Percentiles rank a stretch among this genome's conserved stretches.
These are phyloP conservation scores for Acmispon strigosus DNA, from an alignment of 306 rosid genomes.

Conservation along the genomic window DNA sequence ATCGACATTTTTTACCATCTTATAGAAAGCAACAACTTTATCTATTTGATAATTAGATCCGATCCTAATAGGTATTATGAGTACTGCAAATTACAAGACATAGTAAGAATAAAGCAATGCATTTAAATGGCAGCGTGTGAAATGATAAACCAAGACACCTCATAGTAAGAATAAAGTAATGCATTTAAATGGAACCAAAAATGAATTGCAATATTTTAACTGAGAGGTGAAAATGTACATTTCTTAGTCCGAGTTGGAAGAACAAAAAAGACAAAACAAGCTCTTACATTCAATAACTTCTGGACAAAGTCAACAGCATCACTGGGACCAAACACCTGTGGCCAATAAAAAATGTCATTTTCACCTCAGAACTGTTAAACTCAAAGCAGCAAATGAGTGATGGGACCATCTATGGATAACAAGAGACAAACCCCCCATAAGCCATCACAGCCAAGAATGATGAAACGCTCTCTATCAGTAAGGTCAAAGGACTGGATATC, in stretches of 20 bases:
- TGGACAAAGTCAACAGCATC: conserved; percentile 89
- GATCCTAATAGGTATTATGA: background rate
- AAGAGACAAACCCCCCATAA: conserved; percentile 77
- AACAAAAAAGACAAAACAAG: conserved; percentile 1
- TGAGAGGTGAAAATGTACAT: conserved; percentile 1
- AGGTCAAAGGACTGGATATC: conserved; percentile 78
- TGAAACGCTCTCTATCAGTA: conserved; percentile 70
- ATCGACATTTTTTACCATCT: background rate
- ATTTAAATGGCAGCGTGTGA: background rate
- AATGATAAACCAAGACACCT: background rate
- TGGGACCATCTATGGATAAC: background rate
- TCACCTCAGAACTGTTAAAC: background rate
- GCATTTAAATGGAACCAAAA: background rate
- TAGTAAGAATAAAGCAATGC: background rate
- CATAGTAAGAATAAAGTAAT: background rate
- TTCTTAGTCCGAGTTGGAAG: background rate
- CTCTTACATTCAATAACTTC: conserved; percentile 60
- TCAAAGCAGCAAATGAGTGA: conserved; percentile 16
- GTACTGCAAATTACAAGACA: background rate
- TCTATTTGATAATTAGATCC: background rate
- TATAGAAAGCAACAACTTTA: background rate
- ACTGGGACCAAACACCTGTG: conserved; percentile 91
- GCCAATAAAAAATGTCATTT: conserved; percentile 4
- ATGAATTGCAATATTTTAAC: background rate
- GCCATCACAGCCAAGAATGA: conserved; percentile 94